Base-by-base conservation (phyloP, 148 eudicot genomes). In the Nepenthes gracilis region DNA sequence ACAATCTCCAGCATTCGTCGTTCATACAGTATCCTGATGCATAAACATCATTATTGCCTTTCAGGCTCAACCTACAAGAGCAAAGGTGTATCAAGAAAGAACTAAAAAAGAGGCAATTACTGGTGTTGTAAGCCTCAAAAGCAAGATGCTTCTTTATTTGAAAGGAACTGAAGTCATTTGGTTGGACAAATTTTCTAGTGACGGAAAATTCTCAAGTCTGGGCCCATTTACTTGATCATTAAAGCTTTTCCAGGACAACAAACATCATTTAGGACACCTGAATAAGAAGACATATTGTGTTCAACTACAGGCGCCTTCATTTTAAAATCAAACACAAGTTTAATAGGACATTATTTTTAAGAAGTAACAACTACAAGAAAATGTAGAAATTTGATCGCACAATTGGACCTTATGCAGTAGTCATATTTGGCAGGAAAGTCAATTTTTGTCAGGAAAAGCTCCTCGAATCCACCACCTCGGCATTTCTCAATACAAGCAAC, bases 1-100 rank as follows among this genome's bases (percentile, higher is more conserved):
- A 88, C 51, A 70, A 47, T 77, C 98, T 86, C 98, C 98, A 93
- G 73, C 91, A 88, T 75, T 93, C 99, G 67, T 86, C 79, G 33
- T 93, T 94, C 73, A 61, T 65, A 64, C 95, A 84, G 67, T 77
- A 88, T 66, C 92, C 91, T 35, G 72, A 78, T 52, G 73, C 74
- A 68, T 54, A 50, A 51, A 84, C 74, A 63, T 66, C 75, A 62
- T 40, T 59, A 34, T 65, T 77, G 70, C 88, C 95, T 77, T 81
- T 86, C 79, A 93, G 76, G 65, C 81, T 84, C 80, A 93, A 74
- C 70, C 98, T 93, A 61, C 61, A 61, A 55, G 23, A 62, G 33
- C 49, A 71, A 55, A 33, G 32, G 45, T 8, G 15, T n/a, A 33
- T 53, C 43, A 45, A 13, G 36, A 50, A 43, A 55, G 54, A 60